Conservation (phyloP, 805 yeast species). For the Starmerella floricola region DNA sequence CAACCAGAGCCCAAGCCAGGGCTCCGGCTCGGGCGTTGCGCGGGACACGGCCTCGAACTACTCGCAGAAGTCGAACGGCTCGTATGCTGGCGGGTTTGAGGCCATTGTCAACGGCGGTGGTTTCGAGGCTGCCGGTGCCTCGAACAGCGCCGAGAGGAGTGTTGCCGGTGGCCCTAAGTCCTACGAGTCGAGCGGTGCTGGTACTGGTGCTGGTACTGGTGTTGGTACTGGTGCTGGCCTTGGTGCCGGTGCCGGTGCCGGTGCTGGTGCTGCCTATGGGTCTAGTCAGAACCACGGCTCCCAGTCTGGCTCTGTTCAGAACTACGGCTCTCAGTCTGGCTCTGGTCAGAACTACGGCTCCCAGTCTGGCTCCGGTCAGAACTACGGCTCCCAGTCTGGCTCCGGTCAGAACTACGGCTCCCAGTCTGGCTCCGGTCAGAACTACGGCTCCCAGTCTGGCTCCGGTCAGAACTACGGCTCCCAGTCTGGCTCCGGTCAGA, state of each 20-base stretch:
- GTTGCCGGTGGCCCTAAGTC: slow-evolving; percentile 11
- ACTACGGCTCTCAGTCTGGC: too few relatives aligned
- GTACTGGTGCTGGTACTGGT: slow-evolving; percentile 6
- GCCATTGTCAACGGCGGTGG: slow-evolving; percentile 12
- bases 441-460: not conserved
- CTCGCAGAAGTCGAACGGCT: not conserved
- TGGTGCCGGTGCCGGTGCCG: not conserved
- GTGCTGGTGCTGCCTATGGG: slow-evolving; percentile 26
- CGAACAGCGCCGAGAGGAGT: slow-evolving; percentile 4
- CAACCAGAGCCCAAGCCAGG: too few relatives aligned
- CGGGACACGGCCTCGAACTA: not conserved
- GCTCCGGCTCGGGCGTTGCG: too few relatives aligned
- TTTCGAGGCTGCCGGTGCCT: slow-evolving; percentile 14
- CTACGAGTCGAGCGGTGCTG: slow-evolving; percentile 1
- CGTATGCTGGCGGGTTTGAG: slow-evolving; percentile 18
- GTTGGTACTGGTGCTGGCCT: too few relatives aligned
- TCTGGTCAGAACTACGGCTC: too few relatives aligned
- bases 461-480: not conserved
- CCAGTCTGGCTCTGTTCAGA: too few relatives aligned
- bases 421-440: slow-evolving; percentile 27
- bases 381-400: too few relatives aligned
- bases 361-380: too few relatives aligned
- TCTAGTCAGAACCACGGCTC: too few relatives aligned
- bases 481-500: not conserved
- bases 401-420: not conserved